These are phyloP conservation scores for Boechera retrofracta DNA, from an alignment of 345 rosid species.

Conservation along the genomic window DNA sequence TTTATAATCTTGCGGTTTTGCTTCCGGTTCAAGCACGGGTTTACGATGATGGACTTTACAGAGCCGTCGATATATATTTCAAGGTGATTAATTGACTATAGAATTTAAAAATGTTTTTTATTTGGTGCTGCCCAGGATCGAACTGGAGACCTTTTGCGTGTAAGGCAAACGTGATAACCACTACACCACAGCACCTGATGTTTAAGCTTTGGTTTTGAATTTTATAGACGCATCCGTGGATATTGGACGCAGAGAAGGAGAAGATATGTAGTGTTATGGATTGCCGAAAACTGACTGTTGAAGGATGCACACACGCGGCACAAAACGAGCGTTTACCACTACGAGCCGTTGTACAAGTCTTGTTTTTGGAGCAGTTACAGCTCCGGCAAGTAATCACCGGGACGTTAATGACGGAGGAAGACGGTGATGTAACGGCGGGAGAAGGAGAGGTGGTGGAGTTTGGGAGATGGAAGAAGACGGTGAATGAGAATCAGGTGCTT, in stretches of 20 bases:
- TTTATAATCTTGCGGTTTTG: conserved; percentile 60
- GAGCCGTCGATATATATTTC: conserved; percentile 83
- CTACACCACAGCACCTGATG: conserved; percentile 36
- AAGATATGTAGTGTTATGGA: conserved; percentile 76
- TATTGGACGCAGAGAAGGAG: conserved; percentile 71
- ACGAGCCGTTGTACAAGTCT: conserved; percentile 80
- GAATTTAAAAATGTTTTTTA: background rate
- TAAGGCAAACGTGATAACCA: conserved; percentile 46
- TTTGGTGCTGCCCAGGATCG: conserved; percentile 40
- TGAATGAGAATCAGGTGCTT: conserved; percentile 83
- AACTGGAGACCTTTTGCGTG: conserved; percentile 45
- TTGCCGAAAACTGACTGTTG: conserved; percentile 76
- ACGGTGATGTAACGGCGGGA: conserved; percentile 6
- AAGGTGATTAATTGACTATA: conserved; percentile 52
- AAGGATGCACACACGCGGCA: conserved; percentile 95
- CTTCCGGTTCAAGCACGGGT: conserved; percentile 74
- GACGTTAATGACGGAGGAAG: conserved; percentile 44
- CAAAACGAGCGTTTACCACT: conserved; percentile 89
- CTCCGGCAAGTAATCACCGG: conserved; percentile 75
- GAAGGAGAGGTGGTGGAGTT: conserved; percentile 30
- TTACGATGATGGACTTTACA: conserved; percentile 83
- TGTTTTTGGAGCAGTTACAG: conserved; percentile 82
- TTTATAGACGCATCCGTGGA: conserved; percentile 72
- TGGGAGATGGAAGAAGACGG: conserved; percentile 62
- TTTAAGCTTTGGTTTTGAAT: background rate